These are phyloP conservation scores for Coniochaeta sp. DNA, from an alignment of 2,329 filamentous ascomycete genomes.

Conservation along the genomic window DNA sequence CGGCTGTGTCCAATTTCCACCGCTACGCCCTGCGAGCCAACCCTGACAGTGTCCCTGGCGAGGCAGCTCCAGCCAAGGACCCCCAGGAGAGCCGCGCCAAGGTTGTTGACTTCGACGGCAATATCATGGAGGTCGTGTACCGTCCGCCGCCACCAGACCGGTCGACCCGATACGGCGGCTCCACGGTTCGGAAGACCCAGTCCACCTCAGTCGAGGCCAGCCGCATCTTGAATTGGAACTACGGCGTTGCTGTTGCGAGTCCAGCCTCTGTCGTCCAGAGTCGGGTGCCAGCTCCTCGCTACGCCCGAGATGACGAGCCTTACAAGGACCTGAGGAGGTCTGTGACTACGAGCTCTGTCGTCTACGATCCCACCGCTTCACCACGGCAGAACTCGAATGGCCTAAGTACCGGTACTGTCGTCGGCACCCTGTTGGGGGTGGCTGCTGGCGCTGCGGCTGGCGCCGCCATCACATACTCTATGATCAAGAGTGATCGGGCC, in stretches of 20 bases:
- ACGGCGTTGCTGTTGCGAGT: constrained; percentile 29
- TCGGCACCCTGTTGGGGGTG: constrained; percentile 60
- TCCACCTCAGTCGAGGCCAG: constrained; percentile 30
- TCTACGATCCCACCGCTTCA: constrained; percentile 18
- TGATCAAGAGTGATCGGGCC: constrained; percentile 52
- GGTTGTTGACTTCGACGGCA: constrained; percentile 75
- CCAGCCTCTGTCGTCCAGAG: constrained; percentile 13
- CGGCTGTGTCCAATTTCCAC: constrained; percentile 66
- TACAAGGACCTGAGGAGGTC: constrained; percentile 23
- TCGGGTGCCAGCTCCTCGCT: constrained; percentile 3
- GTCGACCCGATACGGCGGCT: constrained; percentile 23
- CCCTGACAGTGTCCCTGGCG: constrained; percentile 19
- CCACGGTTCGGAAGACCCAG: constrained; percentile 25
- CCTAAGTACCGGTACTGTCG: constrained; percentile 53
- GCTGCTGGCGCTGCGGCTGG: constrained; percentile 63
- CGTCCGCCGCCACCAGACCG: constrained; percentile 29
- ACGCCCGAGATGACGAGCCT: constrained; percentile 12
- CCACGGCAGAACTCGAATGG: constrained; percentile 31
- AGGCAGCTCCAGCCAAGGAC: neutral
- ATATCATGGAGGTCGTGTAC: constrained; percentile 74
- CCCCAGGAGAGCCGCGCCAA: constrained; percentile 33
- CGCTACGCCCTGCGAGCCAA: constrained; percentile 58
- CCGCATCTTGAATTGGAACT: constrained; percentile 42
- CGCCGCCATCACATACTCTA: constrained; percentile 66
- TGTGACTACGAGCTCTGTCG: constrained; percentile 22